Percentiles rank a stretch among this genome's conserved stretches.
Conservation (phyloP, 1,139 yeast species). For the Geotrichum candidum region DNA sequence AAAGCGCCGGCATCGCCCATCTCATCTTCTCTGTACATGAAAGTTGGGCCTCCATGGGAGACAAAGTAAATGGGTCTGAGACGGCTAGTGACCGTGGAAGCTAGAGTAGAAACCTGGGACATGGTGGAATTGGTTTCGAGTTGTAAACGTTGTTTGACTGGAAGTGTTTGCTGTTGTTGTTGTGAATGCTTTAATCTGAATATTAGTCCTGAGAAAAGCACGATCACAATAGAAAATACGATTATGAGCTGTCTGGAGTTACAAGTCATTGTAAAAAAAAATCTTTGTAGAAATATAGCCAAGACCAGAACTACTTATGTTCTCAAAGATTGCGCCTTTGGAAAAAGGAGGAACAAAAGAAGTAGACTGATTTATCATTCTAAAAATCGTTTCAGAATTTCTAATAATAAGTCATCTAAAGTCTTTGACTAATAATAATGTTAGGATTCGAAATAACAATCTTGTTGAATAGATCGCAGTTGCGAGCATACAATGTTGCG, state of each 20-base stretch:
- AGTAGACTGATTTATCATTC: background rate
- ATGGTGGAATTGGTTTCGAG: background rate
- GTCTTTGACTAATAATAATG: background rate
- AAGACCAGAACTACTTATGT: background rate
- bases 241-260: background rate
- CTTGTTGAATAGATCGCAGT: background rate
- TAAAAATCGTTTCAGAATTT: background rate
- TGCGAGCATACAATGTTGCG: background rate
- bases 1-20: constrained; percentile 51
- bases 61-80: constrained; percentile 53
- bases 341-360: background rate
- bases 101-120: background rate
- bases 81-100: constrained; percentile 3
- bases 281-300: background rate
- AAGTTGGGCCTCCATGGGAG: constrained; percentile 77
- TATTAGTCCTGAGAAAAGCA: background rate
- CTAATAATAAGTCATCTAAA: background rate
- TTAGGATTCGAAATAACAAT: background rate
- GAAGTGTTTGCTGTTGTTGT: background rate
- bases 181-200: background rate
- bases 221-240: background rate
- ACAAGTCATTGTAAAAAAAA: background rate
- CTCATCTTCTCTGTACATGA: constrained; percentile 46
- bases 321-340: background rate
- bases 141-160: background rate